Conservation (phyloP, 78 protist species). For the Diacronema lutheri region DNA sequence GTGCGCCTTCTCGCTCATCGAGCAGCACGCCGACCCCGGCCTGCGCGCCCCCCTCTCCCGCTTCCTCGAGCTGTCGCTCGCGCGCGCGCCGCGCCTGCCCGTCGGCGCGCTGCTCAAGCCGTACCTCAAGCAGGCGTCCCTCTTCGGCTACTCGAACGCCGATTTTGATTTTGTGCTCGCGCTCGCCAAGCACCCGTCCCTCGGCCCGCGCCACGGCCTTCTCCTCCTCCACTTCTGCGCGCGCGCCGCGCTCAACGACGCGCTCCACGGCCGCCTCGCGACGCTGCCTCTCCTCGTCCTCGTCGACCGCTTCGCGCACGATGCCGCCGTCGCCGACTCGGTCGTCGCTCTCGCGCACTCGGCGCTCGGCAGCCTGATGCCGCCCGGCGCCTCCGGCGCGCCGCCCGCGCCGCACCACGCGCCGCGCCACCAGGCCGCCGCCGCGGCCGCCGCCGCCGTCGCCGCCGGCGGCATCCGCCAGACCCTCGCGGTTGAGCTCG, state of each 20-base stretch:
- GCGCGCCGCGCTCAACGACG: background rate
- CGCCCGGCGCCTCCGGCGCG: background rate
- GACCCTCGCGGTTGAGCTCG: background rate
- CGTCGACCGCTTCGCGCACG: background rate
- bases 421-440: background rate
- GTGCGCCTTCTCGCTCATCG: background rate
- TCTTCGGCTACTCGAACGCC: background rate
- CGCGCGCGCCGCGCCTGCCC: background rate
- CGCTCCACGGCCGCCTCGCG: constrained; percentile 1
- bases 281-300: background rate
- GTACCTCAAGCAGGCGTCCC: background rate
- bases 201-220: constrained; percentile 13
- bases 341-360: background rate
- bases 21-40: background rate
- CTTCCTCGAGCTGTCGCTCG: background rate
- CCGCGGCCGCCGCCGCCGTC: too few relatives aligned
- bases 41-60: background rate
- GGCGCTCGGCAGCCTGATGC: background rate
- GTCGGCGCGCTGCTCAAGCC: constrained; percentile 14
- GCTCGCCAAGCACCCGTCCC: background rate
- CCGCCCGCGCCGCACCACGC: background rate
- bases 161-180: background rate
- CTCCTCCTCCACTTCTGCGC: constrained; percentile 1
- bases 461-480: background rate
- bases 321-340: background rate